A percentile compares a stretch with the other conserved stretches of the same genome.
phyloP scores from a whole-genome alignment of 805 yeast genomes.

The Starmerella potacharoeniae region DNA sequence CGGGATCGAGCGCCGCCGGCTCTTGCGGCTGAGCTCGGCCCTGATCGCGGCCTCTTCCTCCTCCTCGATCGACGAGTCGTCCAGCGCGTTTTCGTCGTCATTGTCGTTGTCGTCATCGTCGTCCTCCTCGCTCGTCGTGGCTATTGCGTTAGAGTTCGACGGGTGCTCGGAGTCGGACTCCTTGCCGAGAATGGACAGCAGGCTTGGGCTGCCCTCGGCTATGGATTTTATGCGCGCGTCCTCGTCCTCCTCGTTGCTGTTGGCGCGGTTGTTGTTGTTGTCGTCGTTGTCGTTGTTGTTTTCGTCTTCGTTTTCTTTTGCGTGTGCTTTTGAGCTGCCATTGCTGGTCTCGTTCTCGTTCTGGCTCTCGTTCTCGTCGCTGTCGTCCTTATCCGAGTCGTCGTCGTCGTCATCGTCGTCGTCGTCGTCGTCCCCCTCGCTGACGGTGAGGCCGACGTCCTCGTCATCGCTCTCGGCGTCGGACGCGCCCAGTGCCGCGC shows the following conservation, averaged over 20 bases:
- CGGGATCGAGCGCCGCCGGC: slow-evolving; percentile 1
- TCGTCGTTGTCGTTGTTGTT: slow-evolving; percentile 1
- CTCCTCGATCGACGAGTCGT: slow-evolving; percentile 29
- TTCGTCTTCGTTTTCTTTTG: slow-evolving; percentile 16
- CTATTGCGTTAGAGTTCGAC: slow-evolving; percentile 14
- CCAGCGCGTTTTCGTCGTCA: slow-evolving; percentile 24
- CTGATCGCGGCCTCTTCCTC: slow-evolving; percentile 33
- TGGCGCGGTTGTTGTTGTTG: slow-evolving; percentile 31
- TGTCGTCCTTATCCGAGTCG: neutral
- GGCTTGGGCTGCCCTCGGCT: slow-evolving; percentile 11
- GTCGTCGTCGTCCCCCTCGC: slow-evolving; percentile 32
- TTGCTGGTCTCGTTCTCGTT: slow-evolving; percentile 44
- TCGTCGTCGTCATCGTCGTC: slow-evolving; percentile 55
- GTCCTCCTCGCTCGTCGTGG: slow-evolving; percentile 25
- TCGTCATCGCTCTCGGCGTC: slow-evolving; percentile 26
- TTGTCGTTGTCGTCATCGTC: slow-evolving; percentile 32
- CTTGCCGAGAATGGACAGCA: slow-evolving; percentile 6
- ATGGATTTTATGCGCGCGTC: slow-evolving; percentile 2
- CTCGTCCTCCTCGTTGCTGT: slow-evolving; percentile 23
- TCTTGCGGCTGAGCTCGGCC: slow-evolving; percentile 16
- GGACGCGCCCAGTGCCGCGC: neutral
- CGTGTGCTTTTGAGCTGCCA: no score
- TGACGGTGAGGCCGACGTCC: slow-evolving; percentile 34
- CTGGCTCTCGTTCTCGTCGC: neutral
- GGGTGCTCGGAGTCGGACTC: slow-evolving; percentile 6